These are phyloP conservation scores for Tetracladium setigerum DNA, from an alignment of 495 filamentous ascomycete species.

Conservation along the genomic window DNA sequence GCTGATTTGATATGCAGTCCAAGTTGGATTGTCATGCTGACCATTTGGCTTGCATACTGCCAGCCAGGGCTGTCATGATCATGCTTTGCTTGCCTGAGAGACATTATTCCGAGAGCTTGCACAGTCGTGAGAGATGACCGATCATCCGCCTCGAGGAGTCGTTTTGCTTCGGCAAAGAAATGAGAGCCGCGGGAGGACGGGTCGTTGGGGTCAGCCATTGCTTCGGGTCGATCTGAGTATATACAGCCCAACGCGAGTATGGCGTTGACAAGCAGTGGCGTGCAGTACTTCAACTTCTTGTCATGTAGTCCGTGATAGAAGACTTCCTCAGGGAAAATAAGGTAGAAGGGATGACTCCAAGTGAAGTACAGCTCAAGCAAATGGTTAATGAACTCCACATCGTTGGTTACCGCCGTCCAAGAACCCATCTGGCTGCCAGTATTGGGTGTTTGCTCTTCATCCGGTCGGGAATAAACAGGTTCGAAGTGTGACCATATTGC, in stretches of 20 bases:
- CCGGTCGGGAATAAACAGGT: neutral
- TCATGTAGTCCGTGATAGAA: slow-evolving; percentile 57
- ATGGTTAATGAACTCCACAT: slow-evolving; percentile 50
- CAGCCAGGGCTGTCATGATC: slow-evolving; percentile 31
- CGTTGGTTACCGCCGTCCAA: slow-evolving; percentile 56
- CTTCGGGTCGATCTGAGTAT: slow-evolving; percentile 59
- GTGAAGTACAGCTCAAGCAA: slow-evolving; percentile 66
- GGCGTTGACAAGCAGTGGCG: slow-evolving; percentile 65
- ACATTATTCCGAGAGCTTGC: slow-evolving; percentile 70
- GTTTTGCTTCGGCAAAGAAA: slow-evolving; percentile 63
- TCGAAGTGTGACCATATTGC: slow-evolving; percentile 16
- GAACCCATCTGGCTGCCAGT: slow-evolving; percentile 2
- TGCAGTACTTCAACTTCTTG: slow-evolving; percentile 56
- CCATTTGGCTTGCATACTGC: slow-evolving; percentile 30
- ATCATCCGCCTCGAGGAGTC: slow-evolving; percentile 47
- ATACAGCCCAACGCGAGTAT: slow-evolving; percentile 63
- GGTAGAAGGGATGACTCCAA: slow-evolving; percentile 70
- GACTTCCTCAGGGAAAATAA: slow-evolving; percentile 60
- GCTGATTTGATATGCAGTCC: slow-evolving; percentile 15
- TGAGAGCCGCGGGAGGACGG: slow-evolving; percentile 54
- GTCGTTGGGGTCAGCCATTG: slow-evolving; percentile 46
- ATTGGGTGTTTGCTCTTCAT: neutral
- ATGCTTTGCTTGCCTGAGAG: slow-evolving; percentile 41
- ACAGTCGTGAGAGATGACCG: slow-evolving; percentile 65
- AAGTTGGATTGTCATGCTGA: slow-evolving; percentile 24